A percentile compares a stretch with the other conserved stretches of the same genome.
Conservation (phyloP, 2,329 filamentous ascomycete species). For the Sclerotiophoma versabilis region DNA sequence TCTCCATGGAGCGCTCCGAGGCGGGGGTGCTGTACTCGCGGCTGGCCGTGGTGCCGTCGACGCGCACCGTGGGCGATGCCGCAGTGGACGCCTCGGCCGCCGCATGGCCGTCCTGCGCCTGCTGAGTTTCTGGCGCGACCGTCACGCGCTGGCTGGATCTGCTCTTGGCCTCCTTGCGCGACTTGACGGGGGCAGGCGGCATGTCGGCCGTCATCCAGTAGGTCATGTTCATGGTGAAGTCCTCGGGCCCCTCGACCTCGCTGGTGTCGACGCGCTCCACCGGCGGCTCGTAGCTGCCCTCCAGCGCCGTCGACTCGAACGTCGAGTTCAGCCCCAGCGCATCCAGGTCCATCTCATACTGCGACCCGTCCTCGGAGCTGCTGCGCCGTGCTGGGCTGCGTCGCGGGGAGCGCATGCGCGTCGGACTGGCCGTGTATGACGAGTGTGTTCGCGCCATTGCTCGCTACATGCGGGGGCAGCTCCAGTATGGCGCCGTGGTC, state of each 20-base stretch:
- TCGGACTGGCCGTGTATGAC: slow-evolving; percentile 45
- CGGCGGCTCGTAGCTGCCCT: slow-evolving; percentile 35
- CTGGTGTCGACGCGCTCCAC: slow-evolving; percentile 49
- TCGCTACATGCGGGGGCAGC: slow-evolving; percentile 17
- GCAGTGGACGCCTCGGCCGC: slow-evolving; percentile 24
- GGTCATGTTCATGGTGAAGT: slow-evolving; percentile 54
- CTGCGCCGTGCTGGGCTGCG: slow-evolving; percentile 37
- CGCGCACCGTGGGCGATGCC: slow-evolving; percentile 29
- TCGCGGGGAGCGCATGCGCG: slow-evolving; percentile 32
- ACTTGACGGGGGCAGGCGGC: slow-evolving; percentile 38
- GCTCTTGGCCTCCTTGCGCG: slow-evolving; percentile 39
- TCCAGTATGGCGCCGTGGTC: neutral
- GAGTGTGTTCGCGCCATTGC: slow-evolving; percentile 45
- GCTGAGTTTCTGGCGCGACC: slow-evolving; percentile 22
- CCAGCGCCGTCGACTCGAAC: slow-evolving; percentile 43
- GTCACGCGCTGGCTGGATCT: slow-evolving; percentile 22
- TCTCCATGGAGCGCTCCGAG: slow-evolving; percentile 46
- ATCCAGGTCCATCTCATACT: slow-evolving; percentile 51
- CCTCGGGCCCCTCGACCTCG: slow-evolving; percentile 51
- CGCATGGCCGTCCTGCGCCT: slow-evolving; percentile 27
- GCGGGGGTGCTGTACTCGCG: slow-evolving; percentile 28
- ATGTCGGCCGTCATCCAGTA: slow-evolving; percentile 52
- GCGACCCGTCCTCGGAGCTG: slow-evolving; percentile 42
- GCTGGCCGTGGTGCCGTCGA: slow-evolving; percentile 33
- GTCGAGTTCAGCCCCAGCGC: slow-evolving; percentile 47